Evolutionary conservation across 805 yeast genomes (phyloP).

Genomic region (Starmerella floricola): DNA sequence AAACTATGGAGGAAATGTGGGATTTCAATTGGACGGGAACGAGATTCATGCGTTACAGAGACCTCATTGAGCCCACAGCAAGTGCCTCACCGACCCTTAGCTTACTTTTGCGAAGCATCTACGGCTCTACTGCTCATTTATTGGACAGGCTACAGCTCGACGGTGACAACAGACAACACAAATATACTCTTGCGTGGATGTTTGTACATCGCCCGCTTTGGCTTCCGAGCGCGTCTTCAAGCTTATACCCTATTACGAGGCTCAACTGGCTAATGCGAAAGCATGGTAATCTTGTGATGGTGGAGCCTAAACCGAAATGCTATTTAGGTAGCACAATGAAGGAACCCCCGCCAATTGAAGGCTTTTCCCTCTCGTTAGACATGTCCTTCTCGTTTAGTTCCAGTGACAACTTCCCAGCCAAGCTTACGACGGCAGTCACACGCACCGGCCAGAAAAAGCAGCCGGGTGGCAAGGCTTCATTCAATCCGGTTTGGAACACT

Average conservation of each 20-base stretch:
- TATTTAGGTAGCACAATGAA: constrained; percentile 31
- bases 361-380: constrained; percentile 50
- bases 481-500: constrained; percentile 2
- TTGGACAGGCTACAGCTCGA: background rate
- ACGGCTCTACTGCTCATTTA: background rate
- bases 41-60: constrained; percentile 10
- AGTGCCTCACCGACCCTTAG: constrained; percentile 10
- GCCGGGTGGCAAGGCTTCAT: background rate
- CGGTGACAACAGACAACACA: background rate
- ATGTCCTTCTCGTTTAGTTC: background rate
- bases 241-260: constrained; percentile 9
- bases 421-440: too few species aligned
- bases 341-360: constrained; percentile 75
- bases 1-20: background rate
- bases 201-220: constrained; percentile 12
- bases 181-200: constrained; percentile 16
- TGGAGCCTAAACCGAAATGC: constrained; percentile 13
- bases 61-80: constrained; percentile 10
- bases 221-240: constrained; percentile 7
- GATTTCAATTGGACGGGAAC: background rate
- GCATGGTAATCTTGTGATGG: constrained; percentile 1
- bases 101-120: background rate
- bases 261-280: constrained; percentile 9
- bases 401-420: too few species aligned
- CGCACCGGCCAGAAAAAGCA: too few species aligned